A percentile compares a stretch with the other conserved stretches of the same genome.
Evolutionary conservation across 1,284 basidiomycete species (phyloP).

Genomic region (Trichosporon faecale): DNA sequence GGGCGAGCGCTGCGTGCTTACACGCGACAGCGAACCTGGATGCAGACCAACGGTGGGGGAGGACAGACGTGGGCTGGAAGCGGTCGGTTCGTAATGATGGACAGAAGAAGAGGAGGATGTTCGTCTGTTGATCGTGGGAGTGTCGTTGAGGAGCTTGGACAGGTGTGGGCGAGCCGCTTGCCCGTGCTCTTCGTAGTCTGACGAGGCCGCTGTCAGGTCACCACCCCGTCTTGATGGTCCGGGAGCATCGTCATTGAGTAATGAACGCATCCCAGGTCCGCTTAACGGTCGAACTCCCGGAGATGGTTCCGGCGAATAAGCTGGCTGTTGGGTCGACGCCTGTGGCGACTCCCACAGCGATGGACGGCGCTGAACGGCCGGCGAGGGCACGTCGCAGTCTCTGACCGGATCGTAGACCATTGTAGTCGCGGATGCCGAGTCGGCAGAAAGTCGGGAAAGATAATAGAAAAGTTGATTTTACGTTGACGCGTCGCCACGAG

Average conservation of each 20-base stretch:
- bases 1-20: conserved; percentile 15
- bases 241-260: conserved; percentile 21
- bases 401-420: conserved; percentile 51
- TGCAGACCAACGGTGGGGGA: conserved; percentile 18
- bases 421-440: neutral
- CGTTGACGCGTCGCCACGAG: conserved; percentile 5
- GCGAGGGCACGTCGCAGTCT: conserved; percentile 46
- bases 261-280: conserved; percentile 14
- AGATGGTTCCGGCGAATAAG: conserved; percentile 9
- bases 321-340: neutral
- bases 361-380: conserved; percentile 27
- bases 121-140: conserved; percentile 13
- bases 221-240: conserved; percentile 15
- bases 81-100: neutral
- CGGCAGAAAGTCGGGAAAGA: neutral
- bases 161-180: conserved; percentile 21
- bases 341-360: conserved; percentile 21
- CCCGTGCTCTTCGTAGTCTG: conserved; percentile 19
- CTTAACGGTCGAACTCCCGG: conserved; percentile 18
- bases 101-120: conserved; percentile 16
- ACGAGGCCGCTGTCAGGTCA: conserved; percentile 17
- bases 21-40: conserved; percentile 6
- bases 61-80: conserved; percentile 14
- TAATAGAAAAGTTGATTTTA: conserved; percentile 3
- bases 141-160: conserved; percentile 34